Conservation (phyloP, 192 early-diverging fungal species). For the Dissophora globulifera region DNA sequence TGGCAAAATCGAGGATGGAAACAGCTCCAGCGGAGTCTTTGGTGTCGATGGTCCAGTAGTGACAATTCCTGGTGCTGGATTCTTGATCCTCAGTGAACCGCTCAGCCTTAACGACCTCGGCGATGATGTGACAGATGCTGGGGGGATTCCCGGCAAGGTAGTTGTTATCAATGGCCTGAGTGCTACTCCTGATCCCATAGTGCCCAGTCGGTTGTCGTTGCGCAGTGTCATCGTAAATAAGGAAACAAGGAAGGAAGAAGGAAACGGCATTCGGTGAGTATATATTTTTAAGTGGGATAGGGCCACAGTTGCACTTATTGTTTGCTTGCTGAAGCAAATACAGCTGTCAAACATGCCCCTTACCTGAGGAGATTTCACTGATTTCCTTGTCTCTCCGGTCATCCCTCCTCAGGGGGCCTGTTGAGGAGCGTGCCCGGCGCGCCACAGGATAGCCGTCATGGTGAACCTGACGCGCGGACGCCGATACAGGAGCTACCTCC, state of each 20-base stretch:
- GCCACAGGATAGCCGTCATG: neutral
- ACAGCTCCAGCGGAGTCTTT: slow-evolving; percentile 24
- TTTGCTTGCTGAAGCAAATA: no score
- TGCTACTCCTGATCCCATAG: neutral
- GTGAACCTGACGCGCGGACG: neutral
- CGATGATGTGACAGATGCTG: neutral
- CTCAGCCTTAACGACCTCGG: slow-evolving; percentile 16
- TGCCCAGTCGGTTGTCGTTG: neutral
- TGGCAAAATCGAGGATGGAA: slow-evolving; percentile 30
- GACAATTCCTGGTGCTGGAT: neutral
- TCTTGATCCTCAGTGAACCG: neutral
- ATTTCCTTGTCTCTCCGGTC: neutral
- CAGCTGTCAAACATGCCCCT: no score
- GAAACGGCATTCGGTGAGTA: no score
- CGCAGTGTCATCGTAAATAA: no score
- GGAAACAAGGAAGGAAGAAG: no score
- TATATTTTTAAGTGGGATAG: no score
- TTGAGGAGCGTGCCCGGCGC: neutral
- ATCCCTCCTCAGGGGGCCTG: neutral
- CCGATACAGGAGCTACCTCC: neutral
- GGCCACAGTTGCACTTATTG: no score
- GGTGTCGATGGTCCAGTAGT: slow-evolving; percentile 1
- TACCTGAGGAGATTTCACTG: neutral
- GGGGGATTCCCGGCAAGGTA: neutral
- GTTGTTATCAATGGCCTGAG: neutral